phyloP scores from a whole-genome alignment of 805 yeast genomes.

The Nakazawaea sp. region DNA sequence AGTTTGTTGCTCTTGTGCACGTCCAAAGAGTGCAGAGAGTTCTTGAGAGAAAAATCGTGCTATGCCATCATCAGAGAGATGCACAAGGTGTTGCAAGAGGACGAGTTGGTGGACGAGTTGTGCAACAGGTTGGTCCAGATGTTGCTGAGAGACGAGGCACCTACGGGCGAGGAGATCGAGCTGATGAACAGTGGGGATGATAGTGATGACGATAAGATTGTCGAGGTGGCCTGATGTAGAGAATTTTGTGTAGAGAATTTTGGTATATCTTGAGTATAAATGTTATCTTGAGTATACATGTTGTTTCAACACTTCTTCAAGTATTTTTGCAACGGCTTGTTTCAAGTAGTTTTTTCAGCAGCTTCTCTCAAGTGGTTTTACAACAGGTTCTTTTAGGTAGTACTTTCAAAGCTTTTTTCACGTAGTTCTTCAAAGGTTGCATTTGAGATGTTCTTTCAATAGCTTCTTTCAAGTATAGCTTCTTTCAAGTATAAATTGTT shows the following conservation, averaged over 20 bases:
- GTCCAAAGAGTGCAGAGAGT: conserved; percentile 65
- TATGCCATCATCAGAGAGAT: conserved; percentile 84
- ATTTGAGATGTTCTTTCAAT: no score
- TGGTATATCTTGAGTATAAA: no score
- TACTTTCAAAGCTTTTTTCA: no score
- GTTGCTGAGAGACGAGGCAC: conserved; percentile 86
- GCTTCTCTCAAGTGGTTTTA: no score
- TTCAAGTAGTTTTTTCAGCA: no score
- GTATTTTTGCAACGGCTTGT: no score
- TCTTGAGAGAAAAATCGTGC: conserved; percentile 72
- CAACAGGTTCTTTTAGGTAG: no score
- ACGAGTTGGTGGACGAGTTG: conserved; percentile 46
- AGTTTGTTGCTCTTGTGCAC: conserved; percentile 74
- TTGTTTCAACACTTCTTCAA: neutral
- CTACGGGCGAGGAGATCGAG: conserved; percentile 35
- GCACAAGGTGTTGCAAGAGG: conserved; percentile 47
- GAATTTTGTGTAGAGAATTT: no score
- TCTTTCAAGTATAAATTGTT: no score
- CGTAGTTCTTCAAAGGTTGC: no score
- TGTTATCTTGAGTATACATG: no score
- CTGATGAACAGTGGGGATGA: conserved; percentile 38
- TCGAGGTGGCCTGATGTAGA: conserved; percentile 36
- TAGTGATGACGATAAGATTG: conserved; percentile 43
- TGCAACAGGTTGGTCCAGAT: conserved; percentile 85
- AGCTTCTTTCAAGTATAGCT: no score